Evolutionary conservation across 2,329 filamentous ascomycete genomes (phyloP), one percentile per base, ranked within the genome.

Genomic region (Cytospora paraplurivora): DNA sequence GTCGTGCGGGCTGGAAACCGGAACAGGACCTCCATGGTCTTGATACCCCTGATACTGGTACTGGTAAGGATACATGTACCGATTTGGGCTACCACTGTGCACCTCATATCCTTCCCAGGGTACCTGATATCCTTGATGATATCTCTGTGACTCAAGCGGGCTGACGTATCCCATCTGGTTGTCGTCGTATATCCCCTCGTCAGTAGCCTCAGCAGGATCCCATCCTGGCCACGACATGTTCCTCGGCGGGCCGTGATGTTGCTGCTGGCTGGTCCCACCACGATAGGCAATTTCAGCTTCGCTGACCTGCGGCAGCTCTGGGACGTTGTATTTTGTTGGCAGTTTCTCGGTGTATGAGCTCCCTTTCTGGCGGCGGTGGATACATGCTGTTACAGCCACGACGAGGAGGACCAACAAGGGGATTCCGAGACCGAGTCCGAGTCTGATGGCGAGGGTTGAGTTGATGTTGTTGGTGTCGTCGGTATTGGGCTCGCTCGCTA

Each of bases 391-490:
- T 33, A 54, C 50, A 4, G 32, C 57, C 4, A 56, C 38, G 13
- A 52, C 27, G 38, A 64, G 38, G 1, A 66, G 49, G 57, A 65
- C 55, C 41, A 54, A 17, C 7, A 60, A 41, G 50, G 65, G 62
- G 21, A 66, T 59, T 10, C 55, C 65, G 12, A 66, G 58, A 51
- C 65, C 65, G 4, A 66, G 59, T 19, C 62, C 55, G 41, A 65
- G 55, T n/a, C 56, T 66, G 8, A 38, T 55, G 15, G 50, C 58
- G 21, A 66, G 50, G 35, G 41, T 15, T 3, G 35, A 13, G 35
- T 37, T 37, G 57, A 55, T 37, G 50, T 35, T 13, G 33, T 54
- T 19, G 38, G 34, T 15, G 34, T 35, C 7, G 35, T 55, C 21
- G 55, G 57, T 35, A 27, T 35, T 1, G 19, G 41, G 56, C 37